These are phyloP conservation scores for Pontederia crassipes DNA, from an alignment of 176 grass and related monocot species.

Conservation along the genomic window DNA sequence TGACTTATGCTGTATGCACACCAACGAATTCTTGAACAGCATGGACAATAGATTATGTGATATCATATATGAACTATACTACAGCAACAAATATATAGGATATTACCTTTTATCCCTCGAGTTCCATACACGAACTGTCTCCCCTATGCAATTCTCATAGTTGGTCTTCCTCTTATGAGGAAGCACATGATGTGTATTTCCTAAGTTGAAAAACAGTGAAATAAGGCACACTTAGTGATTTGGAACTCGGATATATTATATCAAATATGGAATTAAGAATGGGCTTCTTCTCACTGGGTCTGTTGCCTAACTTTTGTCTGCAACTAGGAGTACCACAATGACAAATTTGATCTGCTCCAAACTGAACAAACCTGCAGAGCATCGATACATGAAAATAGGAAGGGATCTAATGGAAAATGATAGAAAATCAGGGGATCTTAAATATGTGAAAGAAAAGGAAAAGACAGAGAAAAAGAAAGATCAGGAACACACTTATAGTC, in stretches of 20 bases:
- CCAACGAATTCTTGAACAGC: background rate
- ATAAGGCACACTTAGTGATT: constrained; percentile 4
- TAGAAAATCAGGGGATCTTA: background rate
- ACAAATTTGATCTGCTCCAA: constrained; percentile 87
- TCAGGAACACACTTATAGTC: constrained; percentile 71
- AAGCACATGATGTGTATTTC: constrained; percentile 25
- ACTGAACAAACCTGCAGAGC: constrained; percentile 80
- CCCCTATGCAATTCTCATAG: constrained; percentile 47
- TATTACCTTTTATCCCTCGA: constrained; percentile 34
- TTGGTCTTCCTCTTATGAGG: constrained; percentile 37
- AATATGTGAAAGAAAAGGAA: no score
- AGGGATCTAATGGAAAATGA: background rate
- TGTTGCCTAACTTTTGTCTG: constrained; percentile 63
- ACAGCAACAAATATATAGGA: background rate
- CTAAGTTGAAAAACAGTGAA: constrained; percentile 28
- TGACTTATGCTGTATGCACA: no score
- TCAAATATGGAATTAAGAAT: background rate
- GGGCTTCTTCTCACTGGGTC: constrained; percentile 10
- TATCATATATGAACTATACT: background rate
- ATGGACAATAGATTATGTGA: background rate
- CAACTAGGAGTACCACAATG: constrained; percentile 81
- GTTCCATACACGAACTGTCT: constrained; percentile 55
- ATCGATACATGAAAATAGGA: constrained; percentile 9
- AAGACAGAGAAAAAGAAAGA: constrained; percentile 13
- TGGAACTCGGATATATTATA: background rate